Evolutionary conservation across 192 early-diverging fungal genomes (phyloP).

Genomic region (Backusella psychrophila): DNA sequence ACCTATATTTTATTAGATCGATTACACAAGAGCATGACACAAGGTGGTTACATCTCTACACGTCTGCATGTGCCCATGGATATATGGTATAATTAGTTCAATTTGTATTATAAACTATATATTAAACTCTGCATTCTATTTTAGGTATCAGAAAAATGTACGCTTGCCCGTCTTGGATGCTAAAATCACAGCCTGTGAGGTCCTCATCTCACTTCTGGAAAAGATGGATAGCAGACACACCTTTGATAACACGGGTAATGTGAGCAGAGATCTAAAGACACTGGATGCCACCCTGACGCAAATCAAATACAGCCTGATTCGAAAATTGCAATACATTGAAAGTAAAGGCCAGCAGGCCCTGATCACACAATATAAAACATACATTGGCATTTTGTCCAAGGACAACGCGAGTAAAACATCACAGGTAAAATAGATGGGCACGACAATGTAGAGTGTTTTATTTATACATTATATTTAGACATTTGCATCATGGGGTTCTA

Average conservation of each 20-base stretch:
- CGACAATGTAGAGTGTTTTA: too few relatives aligned
- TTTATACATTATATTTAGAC: neutral
- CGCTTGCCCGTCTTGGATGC: conserved; percentile 2
- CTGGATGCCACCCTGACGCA: conserved; percentile 6
- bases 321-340: conserved; percentile 4
- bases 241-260: neutral
- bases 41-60: neutral
- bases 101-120: too few relatives aligned
- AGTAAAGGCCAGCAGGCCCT: neutral
- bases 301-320: conserved; percentile 3
- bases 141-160: conserved; percentile 13
- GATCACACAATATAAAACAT: neutral
- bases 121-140: neutral
- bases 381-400: neutral
- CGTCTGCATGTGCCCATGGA: neutral
- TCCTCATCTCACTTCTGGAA: neutral
- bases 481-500: conserved; percentile 1
- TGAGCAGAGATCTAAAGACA: neutral
- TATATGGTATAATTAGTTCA: neutral
- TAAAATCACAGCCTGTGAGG: conserved; percentile 12
- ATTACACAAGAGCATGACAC: conserved; percentile 6
- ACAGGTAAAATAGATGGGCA: conserved; percentile 2
- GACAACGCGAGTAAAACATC: conserved; percentile 1
- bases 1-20: neutral
- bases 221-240: conserved; percentile 3